phyloP scores from a whole-genome alignment of 257 asterid genomes.

The Striga asiatica region DNA sequence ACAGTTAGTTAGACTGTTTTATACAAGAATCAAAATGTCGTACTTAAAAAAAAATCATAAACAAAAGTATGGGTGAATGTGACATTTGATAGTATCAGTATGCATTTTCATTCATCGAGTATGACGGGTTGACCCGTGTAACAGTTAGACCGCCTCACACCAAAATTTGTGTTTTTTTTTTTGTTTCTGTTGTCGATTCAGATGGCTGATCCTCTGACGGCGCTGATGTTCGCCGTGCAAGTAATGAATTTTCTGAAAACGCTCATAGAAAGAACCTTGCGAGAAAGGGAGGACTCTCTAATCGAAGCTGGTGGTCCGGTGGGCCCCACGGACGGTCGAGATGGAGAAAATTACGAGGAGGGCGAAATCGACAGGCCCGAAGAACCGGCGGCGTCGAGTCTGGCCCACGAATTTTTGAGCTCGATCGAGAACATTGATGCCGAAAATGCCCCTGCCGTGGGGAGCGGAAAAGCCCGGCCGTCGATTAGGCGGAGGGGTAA shows the following conservation, averaged over 20 bases:
- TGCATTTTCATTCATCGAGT: too few relatives aligned
- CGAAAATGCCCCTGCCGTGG: slow-evolving; percentile 13
- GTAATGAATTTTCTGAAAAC: slow-evolving; percentile 70
- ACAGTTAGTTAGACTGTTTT: too few relatives aligned
- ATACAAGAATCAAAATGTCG: too few relatives aligned
- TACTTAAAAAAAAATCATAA: too few relatives aligned
- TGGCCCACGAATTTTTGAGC: slow-evolving; percentile 19
- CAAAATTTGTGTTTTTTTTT: not conserved
- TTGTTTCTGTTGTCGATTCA: slow-evolving; percentile 17
- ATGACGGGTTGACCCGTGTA: too few relatives aligned
- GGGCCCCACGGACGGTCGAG: slow-evolving; percentile 16
- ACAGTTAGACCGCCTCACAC: too few relatives aligned
- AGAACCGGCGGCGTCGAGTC: slow-evolving; percentile 17
- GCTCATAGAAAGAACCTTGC: slow-evolving; percentile 35
- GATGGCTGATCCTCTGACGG: slow-evolving; percentile 75
- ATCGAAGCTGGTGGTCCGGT: slow-evolving; percentile 25
- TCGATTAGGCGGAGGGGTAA: slow-evolving; percentile 36
- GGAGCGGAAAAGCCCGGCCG: slow-evolving; percentile 20
- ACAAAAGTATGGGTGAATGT: too few relatives aligned
- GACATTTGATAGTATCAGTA: too few relatives aligned
- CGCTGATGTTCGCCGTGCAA: slow-evolving; percentile 61
- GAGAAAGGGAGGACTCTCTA: slow-evolving; percentile 39
- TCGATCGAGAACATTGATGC: slow-evolving; percentile 24
- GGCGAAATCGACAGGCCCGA: slow-evolving; percentile 3
- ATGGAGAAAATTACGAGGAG: slow-evolving; percentile 7